Conservation (phyloP, 495 filamentous ascomycete genomes). For the Aspergillus affinis region DNA sequence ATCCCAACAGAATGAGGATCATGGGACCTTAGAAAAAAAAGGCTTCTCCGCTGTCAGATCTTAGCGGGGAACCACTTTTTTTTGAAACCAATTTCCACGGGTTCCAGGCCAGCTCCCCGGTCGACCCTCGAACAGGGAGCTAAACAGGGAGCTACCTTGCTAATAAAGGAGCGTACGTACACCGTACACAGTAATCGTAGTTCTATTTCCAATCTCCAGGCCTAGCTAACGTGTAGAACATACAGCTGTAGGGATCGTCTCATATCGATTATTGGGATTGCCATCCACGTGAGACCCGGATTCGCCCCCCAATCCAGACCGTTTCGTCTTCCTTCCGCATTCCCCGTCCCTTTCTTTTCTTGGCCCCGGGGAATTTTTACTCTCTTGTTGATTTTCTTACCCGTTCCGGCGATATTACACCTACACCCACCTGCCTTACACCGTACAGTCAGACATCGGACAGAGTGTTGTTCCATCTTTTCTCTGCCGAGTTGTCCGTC, state of each 20-base stretch:
- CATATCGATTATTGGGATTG: too few species aligned
- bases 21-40: conserved; percentile 26
- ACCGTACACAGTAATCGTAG: not conserved
- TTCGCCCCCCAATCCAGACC: conserved; percentile 15
- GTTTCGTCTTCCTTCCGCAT: conserved; percentile 2
- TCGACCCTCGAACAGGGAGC: too few species aligned
- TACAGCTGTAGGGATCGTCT: too few species aligned
- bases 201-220: too few species aligned
- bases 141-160: not conserved
- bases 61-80: conserved; percentile 3
- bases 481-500: conserved; percentile 10
- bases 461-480: not conserved
- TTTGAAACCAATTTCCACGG: not conserved
- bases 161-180: conserved; percentile 2
- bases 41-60: conserved; percentile 26
- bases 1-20: conserved; percentile 18
- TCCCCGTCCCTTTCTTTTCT: not conserved
- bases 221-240: too few species aligned
- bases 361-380: not conserved
- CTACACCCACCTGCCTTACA: too few species aligned
- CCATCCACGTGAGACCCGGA: conserved; percentile 13
- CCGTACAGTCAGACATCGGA: too few species aligned
- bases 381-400: not conserved
- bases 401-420: not conserved
- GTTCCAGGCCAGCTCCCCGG: not conserved